These are phyloP conservation scores for Fusarium mundagurra DNA, from an alignment of 2,329 filamentous ascomycete genomes.

Conservation along the genomic window DNA sequence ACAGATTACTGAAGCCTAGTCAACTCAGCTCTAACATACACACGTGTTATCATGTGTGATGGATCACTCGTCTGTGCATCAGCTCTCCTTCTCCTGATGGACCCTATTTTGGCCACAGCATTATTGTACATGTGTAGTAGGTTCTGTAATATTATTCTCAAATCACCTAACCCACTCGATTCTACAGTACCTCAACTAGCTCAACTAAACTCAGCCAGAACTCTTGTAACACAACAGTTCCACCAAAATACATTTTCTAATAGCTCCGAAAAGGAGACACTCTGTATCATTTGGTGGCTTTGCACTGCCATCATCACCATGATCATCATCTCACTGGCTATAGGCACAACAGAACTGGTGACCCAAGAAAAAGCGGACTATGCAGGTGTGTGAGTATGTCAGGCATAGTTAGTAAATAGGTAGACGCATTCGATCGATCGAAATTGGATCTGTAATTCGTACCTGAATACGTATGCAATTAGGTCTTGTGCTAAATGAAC, in stretches of 20 bases:
- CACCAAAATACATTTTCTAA: background rate
- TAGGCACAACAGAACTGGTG: constrained; percentile 27
- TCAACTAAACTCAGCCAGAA: constrained; percentile 5
- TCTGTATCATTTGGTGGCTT: background rate
- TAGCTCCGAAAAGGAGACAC: background rate
- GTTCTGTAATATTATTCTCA: constrained; percentile 1
- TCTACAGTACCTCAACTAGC: constrained; percentile 4
- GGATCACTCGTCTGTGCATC: background rate
- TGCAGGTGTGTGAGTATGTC: background rate
- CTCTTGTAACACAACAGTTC: background rate
- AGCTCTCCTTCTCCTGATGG: background rate
- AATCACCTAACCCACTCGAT: constrained; percentile 19
- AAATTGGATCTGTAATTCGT: constrained; percentile 12
- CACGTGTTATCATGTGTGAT: constrained; percentile 6
- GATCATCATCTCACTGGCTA: background rate
- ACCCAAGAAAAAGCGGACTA: constrained; percentile 23
- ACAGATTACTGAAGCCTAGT: background rate
- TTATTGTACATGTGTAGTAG: constrained; percentile 15
- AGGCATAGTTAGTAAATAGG: constrained; percentile 2
- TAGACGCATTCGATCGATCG: constrained; percentile 2
- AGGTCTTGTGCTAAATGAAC: constrained; percentile 20
- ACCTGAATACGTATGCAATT: constrained; percentile 20
- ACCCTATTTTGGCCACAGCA: constrained; percentile 6
- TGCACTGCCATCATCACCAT: constrained; percentile 10
- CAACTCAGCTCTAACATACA: background rate